A percentile compares a stretch with the other conserved stretches of the same genome.
Evolutionary conservation across 257 asterid genomes (phyloP).

Genomic region (Solanum pinnatisectum): DNA sequence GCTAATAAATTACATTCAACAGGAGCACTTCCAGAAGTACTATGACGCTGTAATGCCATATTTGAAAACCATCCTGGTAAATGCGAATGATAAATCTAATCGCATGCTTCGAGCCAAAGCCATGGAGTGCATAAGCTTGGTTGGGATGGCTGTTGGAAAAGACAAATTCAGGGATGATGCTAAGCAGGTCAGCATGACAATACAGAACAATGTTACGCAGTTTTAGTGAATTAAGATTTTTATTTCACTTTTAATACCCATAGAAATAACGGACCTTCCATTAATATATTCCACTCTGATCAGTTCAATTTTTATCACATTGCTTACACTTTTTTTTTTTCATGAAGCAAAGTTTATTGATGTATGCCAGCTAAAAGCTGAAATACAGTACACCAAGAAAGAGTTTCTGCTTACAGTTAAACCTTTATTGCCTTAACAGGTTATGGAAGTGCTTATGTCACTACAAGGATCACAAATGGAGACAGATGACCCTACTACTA

Average conservation of each 20-base stretch:
- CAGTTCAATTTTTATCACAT: not conserved
- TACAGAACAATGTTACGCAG: not conserved
- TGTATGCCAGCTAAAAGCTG: not conserved
- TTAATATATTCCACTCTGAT: not conserved
- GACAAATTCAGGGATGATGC: constrained; percentile 86
- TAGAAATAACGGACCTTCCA: not conserved
- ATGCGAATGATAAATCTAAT: constrained; percentile 78
- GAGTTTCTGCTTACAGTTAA: not conserved
- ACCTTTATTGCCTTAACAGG: constrained; percentile 24
- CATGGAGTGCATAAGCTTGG: constrained; percentile 96
- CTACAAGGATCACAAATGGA: constrained; percentile 93
- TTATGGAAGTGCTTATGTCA: constrained; percentile 91
- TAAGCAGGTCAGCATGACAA: constrained; percentile 48
- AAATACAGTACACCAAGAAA: not conserved
- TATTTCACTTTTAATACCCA: not conserved
- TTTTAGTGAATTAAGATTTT: not conserved
- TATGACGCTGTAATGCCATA: constrained; percentile 93
- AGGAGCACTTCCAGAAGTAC: constrained; percentile 85
- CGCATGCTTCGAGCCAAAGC: constrained; percentile 99
- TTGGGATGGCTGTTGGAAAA: constrained; percentile 98
- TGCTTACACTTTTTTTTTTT: not conserved
- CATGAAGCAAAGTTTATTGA: not conserved
- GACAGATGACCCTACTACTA: constrained; percentile 87
- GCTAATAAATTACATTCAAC: constrained; percentile 13
- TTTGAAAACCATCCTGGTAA: constrained; percentile 75